Percentiles rank a stretch among this genome's conserved stretches.
These are phyloP conservation scores for Beta corolliflora DNA, from an alignment of 179 eudicot species.

Conservation along the genomic window DNA sequence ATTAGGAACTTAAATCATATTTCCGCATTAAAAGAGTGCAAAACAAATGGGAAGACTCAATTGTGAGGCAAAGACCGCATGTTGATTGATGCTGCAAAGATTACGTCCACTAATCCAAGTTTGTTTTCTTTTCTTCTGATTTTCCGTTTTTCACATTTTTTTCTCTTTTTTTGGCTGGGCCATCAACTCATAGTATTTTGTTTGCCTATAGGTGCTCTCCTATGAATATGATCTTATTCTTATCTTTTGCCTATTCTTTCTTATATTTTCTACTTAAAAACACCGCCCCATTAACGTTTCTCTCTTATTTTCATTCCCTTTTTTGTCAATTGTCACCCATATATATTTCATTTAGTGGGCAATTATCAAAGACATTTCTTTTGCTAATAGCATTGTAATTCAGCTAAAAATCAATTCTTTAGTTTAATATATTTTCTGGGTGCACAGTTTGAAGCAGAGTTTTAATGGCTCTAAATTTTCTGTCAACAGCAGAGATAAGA, in stretches of 20 bases:
- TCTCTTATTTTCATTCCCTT: neutral
- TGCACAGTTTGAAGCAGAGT: constrained; percentile 21
- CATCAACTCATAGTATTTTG: neutral
- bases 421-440: neutral
- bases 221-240: neutral
- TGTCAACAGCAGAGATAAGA: constrained; percentile 62
- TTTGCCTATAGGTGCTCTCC: constrained; percentile 2
- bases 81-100: neutral
- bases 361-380: neutral
- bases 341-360: neutral
- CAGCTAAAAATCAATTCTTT: no score
- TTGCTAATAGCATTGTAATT: neutral
- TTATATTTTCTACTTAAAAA: neutral
- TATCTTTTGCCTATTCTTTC: neutral
- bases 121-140: neutral
- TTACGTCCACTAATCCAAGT: neutral
- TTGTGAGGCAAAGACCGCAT: no score
- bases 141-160: neutral
- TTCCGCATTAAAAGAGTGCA: no score
- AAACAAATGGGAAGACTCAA: no score
- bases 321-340: constrained; percentile 6
- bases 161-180: neutral
- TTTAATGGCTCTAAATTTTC: constrained; percentile 67
- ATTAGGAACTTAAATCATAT: no score
- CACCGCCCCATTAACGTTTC: constrained; percentile 18